These are phyloP conservation scores for Striga hermonthica DNA, from an alignment of 305 asterid genomes.

Conservation along the genomic window DNA sequence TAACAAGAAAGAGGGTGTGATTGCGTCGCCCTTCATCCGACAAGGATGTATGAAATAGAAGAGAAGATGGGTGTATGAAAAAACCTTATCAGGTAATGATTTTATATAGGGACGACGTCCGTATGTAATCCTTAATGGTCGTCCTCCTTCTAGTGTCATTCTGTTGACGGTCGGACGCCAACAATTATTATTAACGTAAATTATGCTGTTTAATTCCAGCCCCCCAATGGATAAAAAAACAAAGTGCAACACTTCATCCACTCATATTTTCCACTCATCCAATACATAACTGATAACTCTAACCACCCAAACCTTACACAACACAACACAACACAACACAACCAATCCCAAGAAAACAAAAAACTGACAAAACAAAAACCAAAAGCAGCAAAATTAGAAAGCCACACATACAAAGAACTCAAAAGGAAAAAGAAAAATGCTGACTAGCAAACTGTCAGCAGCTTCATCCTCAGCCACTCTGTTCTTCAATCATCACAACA, in stretches of 20 bases:
- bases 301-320: slow-evolving; percentile 24
- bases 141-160: too few species aligned
- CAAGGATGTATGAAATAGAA: too few species aligned
- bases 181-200: too few species aligned
- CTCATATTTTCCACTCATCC: slow-evolving; percentile 40
- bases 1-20: too few species aligned
- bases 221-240: too few species aligned
- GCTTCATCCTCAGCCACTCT: slow-evolving; percentile 41
- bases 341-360: slow-evolving; percentile 4
- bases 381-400: slow-evolving; percentile 12
- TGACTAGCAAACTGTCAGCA: slow-evolving; percentile 45
- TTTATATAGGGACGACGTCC: too few species aligned
- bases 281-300: slow-evolving; percentile 8
- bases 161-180: too few species aligned
- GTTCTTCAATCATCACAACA: slow-evolving; percentile 36
- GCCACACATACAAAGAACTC: slow-evolving; percentile 6
- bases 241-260: slow-evolving; percentile 22
- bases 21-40: too few species aligned
- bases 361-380: neutral
- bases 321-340: slow-evolving; percentile 22
- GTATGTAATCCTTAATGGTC: too few species aligned
- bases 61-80: too few species aligned
- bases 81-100: too few species aligned
- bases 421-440: slow-evolving; percentile 40
- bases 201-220: too few species aligned